Conservation (phyloP, 2,329 filamentous ascomycete species). For the Xylariaceae sp. region DNA sequence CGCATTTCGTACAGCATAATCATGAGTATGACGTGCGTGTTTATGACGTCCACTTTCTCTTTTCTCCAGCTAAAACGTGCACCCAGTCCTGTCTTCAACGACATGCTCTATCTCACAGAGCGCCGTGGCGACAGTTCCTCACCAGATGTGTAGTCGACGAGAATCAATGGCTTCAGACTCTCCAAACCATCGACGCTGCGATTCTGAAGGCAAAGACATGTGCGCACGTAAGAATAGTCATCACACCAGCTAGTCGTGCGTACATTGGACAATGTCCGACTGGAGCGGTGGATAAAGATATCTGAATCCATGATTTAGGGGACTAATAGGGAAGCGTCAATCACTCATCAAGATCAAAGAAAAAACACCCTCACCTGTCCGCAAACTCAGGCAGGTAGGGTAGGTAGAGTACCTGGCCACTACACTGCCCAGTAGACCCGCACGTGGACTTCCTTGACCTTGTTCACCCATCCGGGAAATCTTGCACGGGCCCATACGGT, state of each 20-base stretch:
- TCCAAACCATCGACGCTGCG: not conserved
- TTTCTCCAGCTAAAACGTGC: too few relatives aligned
- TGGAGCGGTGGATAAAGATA: not conserved
- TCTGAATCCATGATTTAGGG: not conserved
- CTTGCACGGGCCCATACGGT: constrained; percentile 57
- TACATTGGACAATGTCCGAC: not conserved
- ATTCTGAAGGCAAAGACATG: not conserved
- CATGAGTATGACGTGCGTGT: too few relatives aligned
- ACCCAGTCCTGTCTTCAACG: too few relatives aligned
- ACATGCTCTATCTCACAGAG: too few relatives aligned
- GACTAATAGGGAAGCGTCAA: not conserved
- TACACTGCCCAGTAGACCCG: constrained; percentile 52
- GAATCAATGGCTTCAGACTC: too few relatives aligned
- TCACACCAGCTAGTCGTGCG: not conserved
- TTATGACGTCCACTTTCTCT: too few relatives aligned
- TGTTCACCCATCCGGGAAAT: constrained; percentile 50
- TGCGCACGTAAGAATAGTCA: not conserved
- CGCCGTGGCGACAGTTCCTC: too few relatives aligned
- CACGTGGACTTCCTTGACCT: constrained; percentile 44
- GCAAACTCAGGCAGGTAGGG: not conserved
- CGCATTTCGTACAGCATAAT: too few relatives aligned
- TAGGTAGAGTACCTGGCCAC: not conserved
- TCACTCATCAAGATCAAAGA: not conserved
- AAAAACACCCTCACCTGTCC: not conserved
- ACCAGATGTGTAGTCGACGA: too few relatives aligned